These are phyloP conservation scores for Zizania latifolia DNA, from an alignment of 176 grass and related monocot species.

Conservation along the genomic window DNA sequence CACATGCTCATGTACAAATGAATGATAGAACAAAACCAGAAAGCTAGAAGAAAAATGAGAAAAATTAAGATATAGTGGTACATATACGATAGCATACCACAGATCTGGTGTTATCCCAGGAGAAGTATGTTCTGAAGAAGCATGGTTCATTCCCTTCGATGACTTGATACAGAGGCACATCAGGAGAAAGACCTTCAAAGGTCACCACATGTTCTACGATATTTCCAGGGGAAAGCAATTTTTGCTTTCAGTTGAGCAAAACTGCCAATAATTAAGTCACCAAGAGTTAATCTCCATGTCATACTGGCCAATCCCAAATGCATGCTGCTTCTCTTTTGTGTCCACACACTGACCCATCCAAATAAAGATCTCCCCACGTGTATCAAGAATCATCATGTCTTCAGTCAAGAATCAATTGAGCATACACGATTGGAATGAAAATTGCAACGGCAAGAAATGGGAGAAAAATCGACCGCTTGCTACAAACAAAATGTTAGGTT, in stretches of 20 bases:
- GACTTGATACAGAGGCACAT: conserved; percentile 73
- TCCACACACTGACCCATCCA: conserved; percentile 90
- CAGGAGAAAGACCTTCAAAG: conserved; percentile 66
- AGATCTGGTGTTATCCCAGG: conserved; percentile 77
- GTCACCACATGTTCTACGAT: conserved; percentile 57
- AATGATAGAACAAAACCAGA: conserved; percentile 4
- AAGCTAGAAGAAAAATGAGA: background rate
- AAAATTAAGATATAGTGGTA: conserved; percentile 1
- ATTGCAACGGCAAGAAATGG: too few species aligned
- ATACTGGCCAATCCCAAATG: conserved; percentile 82
- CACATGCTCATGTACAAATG: background rate
- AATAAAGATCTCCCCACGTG: conserved; percentile 72
- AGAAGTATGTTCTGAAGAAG: conserved; percentile 91
- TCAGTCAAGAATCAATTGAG: too few species aligned
- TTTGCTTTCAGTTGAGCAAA: conserved; percentile 7
- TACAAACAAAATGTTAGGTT: too few species aligned
- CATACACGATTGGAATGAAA: too few species aligned
- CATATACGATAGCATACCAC: conserved; percentile 42
- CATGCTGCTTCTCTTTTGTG: conserved; percentile 65
- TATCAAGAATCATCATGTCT: conserved; percentile 82
- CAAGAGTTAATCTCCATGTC: conserved; percentile 14
- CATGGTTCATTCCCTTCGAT: conserved; percentile 83
- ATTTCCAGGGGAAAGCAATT: conserved; percentile 50
- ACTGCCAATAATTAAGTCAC: conserved; percentile 12
- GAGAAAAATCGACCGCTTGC: too few species aligned